phyloP scores from a whole-genome alignment of 257 asterid species.

The Plantago major region DNA sequence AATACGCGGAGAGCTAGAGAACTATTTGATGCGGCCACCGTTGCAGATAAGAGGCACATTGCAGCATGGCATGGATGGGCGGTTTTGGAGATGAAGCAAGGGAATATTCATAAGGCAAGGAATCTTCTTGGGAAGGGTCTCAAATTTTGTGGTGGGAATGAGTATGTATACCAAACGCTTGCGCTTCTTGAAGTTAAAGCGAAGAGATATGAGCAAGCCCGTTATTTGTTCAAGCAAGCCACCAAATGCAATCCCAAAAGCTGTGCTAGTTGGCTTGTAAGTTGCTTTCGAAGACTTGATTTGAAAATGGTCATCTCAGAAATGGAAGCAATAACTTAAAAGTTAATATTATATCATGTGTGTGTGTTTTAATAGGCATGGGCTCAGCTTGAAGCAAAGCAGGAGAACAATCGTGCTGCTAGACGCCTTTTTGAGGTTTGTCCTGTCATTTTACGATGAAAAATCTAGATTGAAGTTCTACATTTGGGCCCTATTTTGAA shows the following conservation, averaged over 20 bases:
- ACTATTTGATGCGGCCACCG: conserved; percentile 90
- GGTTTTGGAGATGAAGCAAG: conserved; percentile 79
- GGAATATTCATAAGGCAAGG: conserved; percentile 78
- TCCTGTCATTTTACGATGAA: background rate
- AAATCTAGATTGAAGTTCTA: background rate
- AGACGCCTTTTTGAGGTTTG: conserved; percentile 74
- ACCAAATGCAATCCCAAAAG: conserved; percentile 83
- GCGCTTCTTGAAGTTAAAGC: conserved; percentile 91
- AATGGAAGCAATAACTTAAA: background rate
- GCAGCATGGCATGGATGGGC: conserved; percentile 99
- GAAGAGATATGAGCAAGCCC: conserved; percentile 71
- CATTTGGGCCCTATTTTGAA: too few relatives aligned
- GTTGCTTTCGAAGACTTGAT: conserved; percentile 22
- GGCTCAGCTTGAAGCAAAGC: conserved; percentile 96
- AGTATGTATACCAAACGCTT: conserved; percentile 85
- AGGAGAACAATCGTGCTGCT: conserved; percentile 59
- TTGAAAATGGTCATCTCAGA: background rate
- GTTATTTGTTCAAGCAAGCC: conserved; percentile 83
- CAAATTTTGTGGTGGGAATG: conserved; percentile 86
- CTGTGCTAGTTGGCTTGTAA: conserved; percentile 99
- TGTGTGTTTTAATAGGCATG: conserved; percentile 55
- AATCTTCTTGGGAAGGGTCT: conserved; percentile 87
- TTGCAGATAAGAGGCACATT: conserved; percentile 82
- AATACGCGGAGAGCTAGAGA: conserved; percentile 77
- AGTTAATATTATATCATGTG: background rate